A percentile compares a stretch with the other conserved stretches of the same genome.
These are phyloP conservation scores for Marvania coccoides DNA, from an alignment of 139 green algal species.

Conservation along the genomic window DNA sequence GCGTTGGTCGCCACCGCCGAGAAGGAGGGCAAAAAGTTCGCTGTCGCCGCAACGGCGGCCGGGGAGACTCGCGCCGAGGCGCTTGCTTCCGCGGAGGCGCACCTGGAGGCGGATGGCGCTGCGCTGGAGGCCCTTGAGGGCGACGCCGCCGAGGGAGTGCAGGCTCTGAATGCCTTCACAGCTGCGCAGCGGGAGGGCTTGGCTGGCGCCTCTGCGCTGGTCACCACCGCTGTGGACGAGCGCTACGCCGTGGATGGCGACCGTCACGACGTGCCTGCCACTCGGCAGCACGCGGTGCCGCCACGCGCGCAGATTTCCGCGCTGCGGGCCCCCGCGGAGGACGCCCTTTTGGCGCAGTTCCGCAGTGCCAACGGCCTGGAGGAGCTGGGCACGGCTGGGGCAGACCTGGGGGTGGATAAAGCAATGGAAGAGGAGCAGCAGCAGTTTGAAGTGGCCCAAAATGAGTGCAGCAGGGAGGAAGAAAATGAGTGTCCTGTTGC, in stretches of 20 bases:
- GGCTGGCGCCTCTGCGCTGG: neutral
- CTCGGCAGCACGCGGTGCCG: conserved; percentile 10
- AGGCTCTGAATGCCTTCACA: neutral
- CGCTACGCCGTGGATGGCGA: conserved; percentile 11
- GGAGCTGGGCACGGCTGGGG: neutral
- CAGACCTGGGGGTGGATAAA: neutral
- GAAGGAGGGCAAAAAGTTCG: neutral
- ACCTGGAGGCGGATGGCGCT: neutral
- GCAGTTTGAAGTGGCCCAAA: neutral
- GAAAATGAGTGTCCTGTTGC: neutral
- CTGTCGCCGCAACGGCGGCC: neutral
- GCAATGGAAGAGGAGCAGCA: neutral
- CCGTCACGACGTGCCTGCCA: conserved; percentile 15
- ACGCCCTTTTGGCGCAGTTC: conserved; percentile 20
- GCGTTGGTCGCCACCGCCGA: neutral
- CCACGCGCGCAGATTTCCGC: neutral
- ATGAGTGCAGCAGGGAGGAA: neutral
- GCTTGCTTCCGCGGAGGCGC: neutral
- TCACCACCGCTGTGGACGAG: neutral
- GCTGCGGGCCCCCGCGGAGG: conserved; percentile 16
- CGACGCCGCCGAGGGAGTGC: neutral
- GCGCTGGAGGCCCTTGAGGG: neutral
- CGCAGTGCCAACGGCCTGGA: neutral
- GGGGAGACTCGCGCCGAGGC: neutral
- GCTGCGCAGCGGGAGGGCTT: neutral